A percentile compares a stretch with the other conserved stretches of the same genome.
Evolutionary conservation across 345 rosid species (phyloP).

Genomic region (Corchorus capsularis): DNA sequence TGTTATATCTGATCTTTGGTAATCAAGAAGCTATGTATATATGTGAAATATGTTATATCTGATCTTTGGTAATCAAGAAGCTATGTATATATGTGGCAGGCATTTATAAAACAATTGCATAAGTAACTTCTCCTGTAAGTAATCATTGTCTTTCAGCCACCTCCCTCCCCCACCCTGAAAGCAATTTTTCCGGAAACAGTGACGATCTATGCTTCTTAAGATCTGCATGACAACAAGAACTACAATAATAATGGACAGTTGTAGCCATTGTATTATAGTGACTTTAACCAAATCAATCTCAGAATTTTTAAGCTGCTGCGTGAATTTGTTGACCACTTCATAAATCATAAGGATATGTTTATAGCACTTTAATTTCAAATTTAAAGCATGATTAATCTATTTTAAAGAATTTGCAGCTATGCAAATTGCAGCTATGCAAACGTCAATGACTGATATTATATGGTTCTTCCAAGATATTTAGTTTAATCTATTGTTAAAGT

Average conservation of each 20-base stretch:
- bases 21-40: not conserved
- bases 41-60: no score
- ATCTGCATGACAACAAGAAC: not conserved
- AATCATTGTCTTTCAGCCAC: not conserved
- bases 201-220: not conserved
- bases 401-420: not conserved
- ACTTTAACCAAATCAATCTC: not conserved
- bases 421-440: not conserved
- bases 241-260: constrained; percentile 2
- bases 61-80: not conserved
- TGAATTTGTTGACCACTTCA: not conserved
- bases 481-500: no score
- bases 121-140: not conserved
- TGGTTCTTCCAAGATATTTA: no score
- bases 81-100: not conserved
- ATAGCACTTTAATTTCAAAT: not conserved
- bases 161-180: not conserved
- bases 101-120: not conserved
- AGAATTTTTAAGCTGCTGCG: not conserved
- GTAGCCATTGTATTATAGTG: not conserved
- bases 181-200: not conserved
- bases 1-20: not conserved
- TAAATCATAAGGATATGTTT: not conserved
- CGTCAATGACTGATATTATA: no score
- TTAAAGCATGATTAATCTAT: no score